phyloP scores from a whole-genome alignment of 192 early-diverging fungal species.

The Dissophora globulifera region DNA sequence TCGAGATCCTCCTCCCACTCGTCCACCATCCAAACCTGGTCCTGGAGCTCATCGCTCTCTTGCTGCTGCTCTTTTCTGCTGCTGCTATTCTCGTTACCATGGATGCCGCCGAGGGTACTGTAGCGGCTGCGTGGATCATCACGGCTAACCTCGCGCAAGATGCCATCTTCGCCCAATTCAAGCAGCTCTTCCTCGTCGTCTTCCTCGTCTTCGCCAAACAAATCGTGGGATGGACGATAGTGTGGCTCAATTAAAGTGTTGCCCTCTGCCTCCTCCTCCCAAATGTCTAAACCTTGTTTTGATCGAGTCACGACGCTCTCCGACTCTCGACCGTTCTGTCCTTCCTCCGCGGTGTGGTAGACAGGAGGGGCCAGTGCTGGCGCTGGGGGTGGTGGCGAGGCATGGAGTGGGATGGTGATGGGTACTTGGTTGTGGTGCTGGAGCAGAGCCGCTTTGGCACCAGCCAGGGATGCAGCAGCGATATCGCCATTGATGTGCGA shows the following conservation, averaged over 20 bases:
- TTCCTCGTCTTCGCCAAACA: constrained; percentile 38
- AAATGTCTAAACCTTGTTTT: constrained; percentile 11
- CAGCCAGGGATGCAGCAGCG: background rate
- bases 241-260: constrained; percentile 37
- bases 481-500: constrained; percentile 25
- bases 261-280: constrained; percentile 13
- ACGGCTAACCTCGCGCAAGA: constrained; percentile 1
- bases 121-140: background rate
- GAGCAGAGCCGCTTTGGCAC: background rate
- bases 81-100: too few relatives aligned
- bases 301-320: background rate
- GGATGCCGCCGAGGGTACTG: background rate
- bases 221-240: constrained; percentile 38
- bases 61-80: too few relatives aligned
- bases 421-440: background rate
- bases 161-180: constrained; percentile 35
- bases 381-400: too few relatives aligned
- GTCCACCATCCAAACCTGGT: constrained; percentile 46
- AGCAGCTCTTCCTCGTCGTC: constrained; percentile 28
- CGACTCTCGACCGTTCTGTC: background rate
- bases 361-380: background rate
- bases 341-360: background rate
- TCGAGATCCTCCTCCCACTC: constrained; percentile 55
- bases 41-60: constrained; percentile 9
- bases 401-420: too few relatives aligned